These are phyloP conservation scores for Calonectria montana DNA, from an alignment of 2,329 filamentous ascomycete genomes.

Conservation along the genomic window DNA sequence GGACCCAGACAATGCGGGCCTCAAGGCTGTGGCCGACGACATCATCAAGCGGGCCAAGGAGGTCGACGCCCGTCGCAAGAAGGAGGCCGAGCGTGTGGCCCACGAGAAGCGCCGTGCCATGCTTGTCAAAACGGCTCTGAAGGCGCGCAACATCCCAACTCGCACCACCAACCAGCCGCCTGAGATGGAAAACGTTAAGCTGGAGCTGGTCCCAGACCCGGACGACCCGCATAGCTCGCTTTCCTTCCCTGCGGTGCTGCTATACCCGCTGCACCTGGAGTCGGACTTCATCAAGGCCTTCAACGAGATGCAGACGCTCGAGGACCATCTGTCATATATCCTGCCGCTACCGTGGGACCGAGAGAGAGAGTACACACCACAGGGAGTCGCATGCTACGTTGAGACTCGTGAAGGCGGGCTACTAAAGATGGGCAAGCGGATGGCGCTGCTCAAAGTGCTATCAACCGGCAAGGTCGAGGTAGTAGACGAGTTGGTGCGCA, in stretches of 20 bases:
- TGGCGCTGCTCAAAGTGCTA: constrained; percentile 80
- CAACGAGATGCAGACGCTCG: constrained; percentile 78
- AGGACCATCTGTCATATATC: constrained; percentile 85
- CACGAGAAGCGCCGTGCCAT: constrained; percentile 66
- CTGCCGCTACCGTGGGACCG: constrained; percentile 90
- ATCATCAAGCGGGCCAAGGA: constrained; percentile 69
- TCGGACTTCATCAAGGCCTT: constrained; percentile 93
- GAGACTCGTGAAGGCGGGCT: constrained; percentile 84
- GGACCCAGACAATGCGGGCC: constrained; percentile 76
- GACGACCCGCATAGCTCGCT: constrained; percentile 79
- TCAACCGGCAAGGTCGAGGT: constrained; percentile 84
- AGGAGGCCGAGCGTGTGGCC: constrained; percentile 66
- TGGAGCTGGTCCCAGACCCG: constrained; percentile 78
- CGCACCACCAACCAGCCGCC: constrained; percentile 78
- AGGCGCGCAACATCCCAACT: constrained; percentile 76
- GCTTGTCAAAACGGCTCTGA: constrained; percentile 74
- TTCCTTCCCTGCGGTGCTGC: constrained; percentile 80
- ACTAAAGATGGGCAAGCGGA: constrained; percentile 90
- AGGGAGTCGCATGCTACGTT: constrained; percentile 86
- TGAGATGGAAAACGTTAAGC: constrained; percentile 85
- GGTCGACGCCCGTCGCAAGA: constrained; percentile 65
- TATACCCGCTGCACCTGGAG: constrained; percentile 87
- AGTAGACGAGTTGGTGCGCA: constrained; percentile 84
- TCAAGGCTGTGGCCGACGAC: constrained; percentile 71
- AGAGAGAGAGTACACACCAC: constrained; percentile 71